Conservation (phyloP, 169 alveolate genomes). For the Plasmodium knowlesi region DNA sequence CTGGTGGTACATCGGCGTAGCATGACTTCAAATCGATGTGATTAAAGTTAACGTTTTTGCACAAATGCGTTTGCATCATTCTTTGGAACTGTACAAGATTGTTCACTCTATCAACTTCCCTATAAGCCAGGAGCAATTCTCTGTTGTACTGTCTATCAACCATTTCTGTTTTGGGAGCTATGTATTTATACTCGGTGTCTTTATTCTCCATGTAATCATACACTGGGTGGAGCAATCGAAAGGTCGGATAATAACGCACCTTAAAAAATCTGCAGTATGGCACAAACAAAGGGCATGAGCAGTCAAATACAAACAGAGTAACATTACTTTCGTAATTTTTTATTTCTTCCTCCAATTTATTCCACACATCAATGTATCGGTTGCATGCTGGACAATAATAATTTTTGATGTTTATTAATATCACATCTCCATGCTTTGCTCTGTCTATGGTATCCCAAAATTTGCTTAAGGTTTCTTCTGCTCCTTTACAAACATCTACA, state of each 20-base stretch:
- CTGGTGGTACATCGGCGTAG: not conserved
- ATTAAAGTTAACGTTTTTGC: conserved; percentile 51
- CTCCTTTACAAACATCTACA: conserved; percentile 36
- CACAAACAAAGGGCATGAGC: conserved; percentile 36
- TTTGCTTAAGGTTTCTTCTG: conserved; percentile 11
- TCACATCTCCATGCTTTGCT: conserved; percentile 28
- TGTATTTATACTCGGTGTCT: conserved; percentile 3
- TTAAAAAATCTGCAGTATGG: conserved; percentile 45
- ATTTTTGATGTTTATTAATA: conserved; percentile 44
- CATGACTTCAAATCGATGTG: conserved; percentile 38
- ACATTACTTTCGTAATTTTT: conserved; percentile 32
- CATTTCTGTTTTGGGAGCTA: not conserved
- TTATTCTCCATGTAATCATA: conserved; percentile 27
- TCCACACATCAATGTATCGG: conserved; percentile 38
- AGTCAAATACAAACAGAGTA: conserved; percentile 39
- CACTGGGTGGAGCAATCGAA: conserved; percentile 37
- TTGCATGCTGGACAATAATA: conserved; percentile 67
- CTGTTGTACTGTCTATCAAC: not conserved
- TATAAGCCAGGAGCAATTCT: conserved; percentile 31
- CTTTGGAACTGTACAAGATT: conserved; percentile 7
- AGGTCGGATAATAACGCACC: conserved; percentile 38
- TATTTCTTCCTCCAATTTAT: conserved; percentile 19
- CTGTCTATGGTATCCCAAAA: conserved; percentile 37
- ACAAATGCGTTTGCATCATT: conserved; percentile 34
- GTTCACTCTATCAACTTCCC: conserved; percentile 25